These are phyloP conservation scores for Mucor racemosus DNA, from an alignment of 371 early-diverging fungal genomes.

Conservation along the genomic window DNA sequence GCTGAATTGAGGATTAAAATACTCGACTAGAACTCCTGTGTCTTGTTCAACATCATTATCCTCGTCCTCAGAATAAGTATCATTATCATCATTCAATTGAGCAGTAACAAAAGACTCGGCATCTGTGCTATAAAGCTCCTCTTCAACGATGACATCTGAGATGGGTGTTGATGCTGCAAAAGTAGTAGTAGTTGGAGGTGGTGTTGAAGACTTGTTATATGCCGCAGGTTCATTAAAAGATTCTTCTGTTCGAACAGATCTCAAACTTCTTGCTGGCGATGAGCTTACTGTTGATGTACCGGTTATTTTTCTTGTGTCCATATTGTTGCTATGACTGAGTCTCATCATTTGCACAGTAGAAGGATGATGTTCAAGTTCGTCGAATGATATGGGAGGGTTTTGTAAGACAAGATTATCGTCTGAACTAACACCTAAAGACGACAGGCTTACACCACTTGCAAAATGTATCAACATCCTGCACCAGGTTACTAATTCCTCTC, in stretches of 20 bases:
- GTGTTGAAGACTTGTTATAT: conserved; percentile 1
- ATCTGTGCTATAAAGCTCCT: conserved; percentile 76
- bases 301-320: conserved; percentile 21
- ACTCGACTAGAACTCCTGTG: conserved; percentile 8
- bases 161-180: conserved; percentile 1
- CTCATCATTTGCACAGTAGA: neutral
- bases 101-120: conserved; percentile 75
- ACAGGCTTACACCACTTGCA: conserved; percentile 17
- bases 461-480: conserved; percentile 18
- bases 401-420: conserved; percentile 14
- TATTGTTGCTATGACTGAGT: conserved; percentile 8
- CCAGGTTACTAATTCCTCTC: conserved; percentile 24
- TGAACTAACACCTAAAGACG: conserved; percentile 13
- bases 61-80: conserved; percentile 48
- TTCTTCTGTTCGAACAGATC: conserved; percentile 16
- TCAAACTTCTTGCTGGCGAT: conserved; percentile 22
- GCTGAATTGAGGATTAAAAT: neutral
- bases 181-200: neutral
- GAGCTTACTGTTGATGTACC: neutral
- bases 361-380: neutral
- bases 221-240: conserved; percentile 19
- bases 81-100: conserved; percentile 57
- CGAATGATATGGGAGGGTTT: neutral
- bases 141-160: conserved; percentile 39
- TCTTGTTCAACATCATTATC: conserved; percentile 59